A percentile compares a stretch with the other conserved stretches of the same genome.
These are phyloP conservation scores for Cyberlindnera bimundalis DNA, from an alignment of 805 yeast species.

Conservation along the genomic window DNA sequence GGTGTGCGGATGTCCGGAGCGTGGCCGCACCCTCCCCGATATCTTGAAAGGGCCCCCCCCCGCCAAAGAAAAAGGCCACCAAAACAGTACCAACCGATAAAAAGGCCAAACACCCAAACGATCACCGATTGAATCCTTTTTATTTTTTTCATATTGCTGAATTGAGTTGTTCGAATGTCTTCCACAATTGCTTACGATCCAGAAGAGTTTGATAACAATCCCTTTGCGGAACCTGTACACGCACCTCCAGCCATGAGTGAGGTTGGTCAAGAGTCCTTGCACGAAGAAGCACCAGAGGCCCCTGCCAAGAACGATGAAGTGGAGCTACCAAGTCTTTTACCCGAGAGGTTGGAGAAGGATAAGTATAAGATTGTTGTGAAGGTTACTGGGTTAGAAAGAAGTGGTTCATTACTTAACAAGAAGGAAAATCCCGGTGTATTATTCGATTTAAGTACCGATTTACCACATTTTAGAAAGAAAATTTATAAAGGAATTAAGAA, in stretches of 20 bases:
- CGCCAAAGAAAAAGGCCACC: too few relatives aligned
- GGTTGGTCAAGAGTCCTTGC: background rate
- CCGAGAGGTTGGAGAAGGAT: slow-evolving; percentile 27
- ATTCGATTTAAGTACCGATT: slow-evolving; percentile 63
- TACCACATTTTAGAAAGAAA: slow-evolving; percentile 73
- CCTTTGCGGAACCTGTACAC: slow-evolving; percentile 47
- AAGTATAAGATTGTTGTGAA: slow-evolving; percentile 46
- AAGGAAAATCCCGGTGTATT: slow-evolving; percentile 76
- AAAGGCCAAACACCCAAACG: too few relatives aligned
- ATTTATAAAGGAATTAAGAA: slow-evolving; percentile 73
- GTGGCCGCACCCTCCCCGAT: too few relatives aligned
- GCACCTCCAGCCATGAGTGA: slow-evolving; percentile 12
- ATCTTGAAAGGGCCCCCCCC: too few relatives aligned
- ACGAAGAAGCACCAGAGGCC: slow-evolving; percentile 1
- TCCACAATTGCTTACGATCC: slow-evolving; percentile 46
- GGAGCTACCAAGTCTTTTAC: slow-evolving; percentile 16
- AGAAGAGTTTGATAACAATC: slow-evolving; percentile 59
- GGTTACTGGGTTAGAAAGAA: slow-evolving; percentile 68
- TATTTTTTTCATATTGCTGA: too few relatives aligned
- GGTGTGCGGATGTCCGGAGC: too few relatives aligned
- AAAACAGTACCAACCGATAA: too few relatives aligned
- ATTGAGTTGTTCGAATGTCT: slow-evolving; percentile 34
- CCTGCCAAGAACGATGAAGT: slow-evolving; percentile 7
- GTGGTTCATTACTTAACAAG: slow-evolving; percentile 47
- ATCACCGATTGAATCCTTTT: too few relatives aligned